phyloP scores from a whole-genome alignment of 2,329 filamentous ascomycete genomes.

The Neonectria ditissima region DNA sequence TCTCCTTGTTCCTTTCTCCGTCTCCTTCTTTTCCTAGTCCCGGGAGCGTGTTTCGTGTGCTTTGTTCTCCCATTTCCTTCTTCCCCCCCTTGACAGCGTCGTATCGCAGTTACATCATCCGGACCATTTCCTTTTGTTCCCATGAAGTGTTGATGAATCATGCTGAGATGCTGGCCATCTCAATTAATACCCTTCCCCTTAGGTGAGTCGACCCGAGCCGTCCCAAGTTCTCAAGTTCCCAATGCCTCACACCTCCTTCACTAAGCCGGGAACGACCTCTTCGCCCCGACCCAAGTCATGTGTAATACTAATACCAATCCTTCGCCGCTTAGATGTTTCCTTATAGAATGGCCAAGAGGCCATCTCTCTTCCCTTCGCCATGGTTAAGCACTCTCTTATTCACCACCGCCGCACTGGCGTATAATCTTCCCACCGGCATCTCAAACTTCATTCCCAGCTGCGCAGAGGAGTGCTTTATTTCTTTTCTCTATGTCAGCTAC shows the following conservation, averaged over 20 bases:
- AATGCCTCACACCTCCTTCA: background rate
- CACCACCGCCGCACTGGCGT: conserved; percentile 43
- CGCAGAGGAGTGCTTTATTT: conserved; percentile 69
- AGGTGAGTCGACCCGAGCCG: conserved; percentile 35
- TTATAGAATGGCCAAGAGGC: conserved; percentile 58
- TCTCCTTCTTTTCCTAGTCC: conserved; percentile 15
- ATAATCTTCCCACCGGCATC: conserved; percentile 53
- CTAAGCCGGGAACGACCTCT: background rate
- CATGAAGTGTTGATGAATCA: conserved; percentile 43
- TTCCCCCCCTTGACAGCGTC: conserved; percentile 19
- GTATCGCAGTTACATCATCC: conserved; percentile 24
- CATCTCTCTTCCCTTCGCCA: conserved; percentile 45
- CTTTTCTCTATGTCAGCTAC: conserved; percentile 73
- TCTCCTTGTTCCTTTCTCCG: conserved; percentile 13
- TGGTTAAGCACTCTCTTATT: conserved; percentile 48
- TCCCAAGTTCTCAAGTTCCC: background rate
- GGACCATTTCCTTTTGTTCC: conserved; percentile 33
- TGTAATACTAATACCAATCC: conserved; percentile 15
- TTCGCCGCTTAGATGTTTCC: conserved; percentile 53
- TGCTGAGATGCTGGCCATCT: conserved; percentile 54
- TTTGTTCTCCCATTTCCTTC: conserved; percentile 27
- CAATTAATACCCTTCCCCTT: conserved; percentile 43
- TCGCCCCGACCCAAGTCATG: background rate
- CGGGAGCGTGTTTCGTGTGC: conserved; percentile 32
- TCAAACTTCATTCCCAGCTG: conserved; percentile 66